Conservation (phyloP, 2,329 filamentous ascomycete species). For the Aureobasidium namibiae region DNA sequence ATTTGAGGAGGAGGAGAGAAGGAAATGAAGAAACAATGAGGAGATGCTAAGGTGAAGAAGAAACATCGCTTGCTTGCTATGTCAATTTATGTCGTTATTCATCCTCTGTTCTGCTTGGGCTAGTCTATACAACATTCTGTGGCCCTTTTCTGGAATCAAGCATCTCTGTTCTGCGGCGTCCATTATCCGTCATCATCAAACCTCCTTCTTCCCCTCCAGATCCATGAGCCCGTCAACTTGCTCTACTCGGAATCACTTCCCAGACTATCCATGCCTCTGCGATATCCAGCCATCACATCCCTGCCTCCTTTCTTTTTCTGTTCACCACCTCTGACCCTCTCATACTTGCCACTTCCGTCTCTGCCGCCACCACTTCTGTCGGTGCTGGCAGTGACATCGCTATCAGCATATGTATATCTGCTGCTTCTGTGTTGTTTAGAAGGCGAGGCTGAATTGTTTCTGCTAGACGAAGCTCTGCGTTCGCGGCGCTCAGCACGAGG, state of each 20-base stretch:
- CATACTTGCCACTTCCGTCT: constrained; percentile 37
- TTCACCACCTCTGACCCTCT: constrained; percentile 18
- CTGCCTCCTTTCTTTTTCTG: constrained; percentile 17
- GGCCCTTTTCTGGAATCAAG: too few relatives aligned
- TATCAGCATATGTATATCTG: constrained; percentile 23
- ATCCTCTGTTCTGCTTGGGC: too few relatives aligned
- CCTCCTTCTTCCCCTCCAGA: too few relatives aligned
- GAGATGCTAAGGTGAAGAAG: too few relatives aligned
- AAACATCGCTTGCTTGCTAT: too few relatives aligned
- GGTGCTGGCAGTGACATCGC: constrained; percentile 26
- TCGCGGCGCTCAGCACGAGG: not conserved
- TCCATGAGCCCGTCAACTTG: not conserved
- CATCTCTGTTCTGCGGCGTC: too few relatives aligned
- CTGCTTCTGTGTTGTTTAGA: not conserved
- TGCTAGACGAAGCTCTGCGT: not conserved
- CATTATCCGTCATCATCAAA: too few relatives aligned
- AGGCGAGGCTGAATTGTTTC: not conserved
- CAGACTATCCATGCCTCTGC: constrained; percentile 36
- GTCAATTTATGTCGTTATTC: too few relatives aligned
- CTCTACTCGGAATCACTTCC: not conserved
- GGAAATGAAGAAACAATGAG: too few relatives aligned
- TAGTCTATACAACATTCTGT: too few relatives aligned
- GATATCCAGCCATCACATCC: constrained; percentile 18
- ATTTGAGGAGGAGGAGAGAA: too few relatives aligned
- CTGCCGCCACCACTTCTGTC: constrained; percentile 33